Percentiles rank a stretch among this genome's conserved stretches.
phyloP scores from a whole-genome alignment of 352 stramenopile genomes.

The Pilasporangium apinafurcum region DNA sequence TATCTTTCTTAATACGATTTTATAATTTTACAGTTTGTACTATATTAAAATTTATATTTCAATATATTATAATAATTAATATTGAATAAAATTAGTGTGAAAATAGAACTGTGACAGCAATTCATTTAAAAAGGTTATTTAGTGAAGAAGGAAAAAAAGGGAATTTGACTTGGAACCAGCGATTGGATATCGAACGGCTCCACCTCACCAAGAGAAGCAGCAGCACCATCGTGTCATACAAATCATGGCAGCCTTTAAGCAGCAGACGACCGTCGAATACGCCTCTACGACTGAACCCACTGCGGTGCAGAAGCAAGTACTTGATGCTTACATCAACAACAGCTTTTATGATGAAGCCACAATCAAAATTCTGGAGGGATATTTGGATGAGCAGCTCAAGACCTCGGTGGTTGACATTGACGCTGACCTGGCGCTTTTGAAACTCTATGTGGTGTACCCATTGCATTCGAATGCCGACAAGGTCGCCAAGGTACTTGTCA shows the following conservation, averaged over 20 bases:
- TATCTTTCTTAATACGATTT: background rate
- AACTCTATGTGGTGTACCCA: slow-evolving; percentile 79
- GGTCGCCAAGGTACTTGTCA: slow-evolving; percentile 62
- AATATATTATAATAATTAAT: background rate
- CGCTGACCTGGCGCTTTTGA: slow-evolving; percentile 74
- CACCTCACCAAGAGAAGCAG: background rate
- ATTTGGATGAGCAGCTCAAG: slow-evolving; percentile 71
- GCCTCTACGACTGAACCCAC: slow-evolving; percentile 37
- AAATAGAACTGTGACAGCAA: too few relatives aligned
- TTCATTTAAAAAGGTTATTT: background rate
- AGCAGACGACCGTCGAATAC: slow-evolving; percentile 63
- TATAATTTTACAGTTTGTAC: too few relatives aligned
- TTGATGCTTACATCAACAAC: slow-evolving; percentile 31
- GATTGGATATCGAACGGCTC: slow-evolving; percentile 1
- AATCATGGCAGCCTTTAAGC: slow-evolving; percentile 58
- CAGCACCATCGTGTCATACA: background rate
- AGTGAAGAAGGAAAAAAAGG: background rate
- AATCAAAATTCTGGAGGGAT: slow-evolving; percentile 52
- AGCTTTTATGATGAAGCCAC: slow-evolving; percentile 40
- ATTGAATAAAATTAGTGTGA: too few relatives aligned
- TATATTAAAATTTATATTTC: background rate
- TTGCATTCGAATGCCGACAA: slow-evolving; percentile 41
- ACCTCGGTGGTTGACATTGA: slow-evolving; percentile 60
- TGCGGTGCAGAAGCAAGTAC: slow-evolving; percentile 50
- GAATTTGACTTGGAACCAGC: slow-evolving; percentile 4